A percentile compares a stretch with the other conserved stretches of the same genome.
Evolutionary conservation across 1,139 yeast genomes (phyloP).

Genomic region (Suhomyces guaymorum): DNA sequence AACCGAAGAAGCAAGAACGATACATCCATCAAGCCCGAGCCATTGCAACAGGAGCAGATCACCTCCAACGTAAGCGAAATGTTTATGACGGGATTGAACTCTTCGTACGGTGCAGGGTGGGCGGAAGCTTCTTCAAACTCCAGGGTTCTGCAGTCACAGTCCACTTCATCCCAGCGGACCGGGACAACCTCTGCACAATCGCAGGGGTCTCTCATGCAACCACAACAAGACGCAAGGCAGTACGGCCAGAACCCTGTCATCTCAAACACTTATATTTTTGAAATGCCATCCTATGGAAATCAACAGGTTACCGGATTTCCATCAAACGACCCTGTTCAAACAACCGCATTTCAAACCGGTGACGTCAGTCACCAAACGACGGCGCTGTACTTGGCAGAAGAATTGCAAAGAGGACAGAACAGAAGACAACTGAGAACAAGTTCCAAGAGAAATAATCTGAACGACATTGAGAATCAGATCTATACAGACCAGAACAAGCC

Average conservation of each 20-base stretch:
- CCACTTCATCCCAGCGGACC: too few species aligned
- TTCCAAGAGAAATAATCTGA: neutral
- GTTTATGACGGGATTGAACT: conserved; percentile 6
- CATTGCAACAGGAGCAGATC: neutral
- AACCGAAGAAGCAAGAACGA: too few species aligned
- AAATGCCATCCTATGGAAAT: conserved; percentile 7
- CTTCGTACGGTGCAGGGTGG: conserved; percentile 4
- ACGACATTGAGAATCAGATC: neutral
- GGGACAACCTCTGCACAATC: too few species aligned
- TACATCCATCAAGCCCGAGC: neutral
- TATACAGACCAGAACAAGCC: neutral
- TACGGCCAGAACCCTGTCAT: conserved; percentile 9
- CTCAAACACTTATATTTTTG: conserved; percentile 9
- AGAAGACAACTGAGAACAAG: neutral
- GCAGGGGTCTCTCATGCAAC: too few species aligned
- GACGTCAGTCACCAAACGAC: neutral
- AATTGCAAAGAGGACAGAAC: neutral
- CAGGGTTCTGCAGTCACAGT: neutral
- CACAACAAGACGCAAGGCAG: conserved; percentile 1
- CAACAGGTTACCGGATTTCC: neutral
- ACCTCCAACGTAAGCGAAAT: conserved; percentile 3
- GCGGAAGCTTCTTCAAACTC: neutral
- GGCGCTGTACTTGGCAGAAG: neutral
- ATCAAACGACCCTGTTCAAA: neutral
- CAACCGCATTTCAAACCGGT: neutral